Percentiles rank a stretch among this genome's conserved stretches.
Conservation (phyloP, 257 asterid genomes). For the Solanum ahanhuiri region DNA sequence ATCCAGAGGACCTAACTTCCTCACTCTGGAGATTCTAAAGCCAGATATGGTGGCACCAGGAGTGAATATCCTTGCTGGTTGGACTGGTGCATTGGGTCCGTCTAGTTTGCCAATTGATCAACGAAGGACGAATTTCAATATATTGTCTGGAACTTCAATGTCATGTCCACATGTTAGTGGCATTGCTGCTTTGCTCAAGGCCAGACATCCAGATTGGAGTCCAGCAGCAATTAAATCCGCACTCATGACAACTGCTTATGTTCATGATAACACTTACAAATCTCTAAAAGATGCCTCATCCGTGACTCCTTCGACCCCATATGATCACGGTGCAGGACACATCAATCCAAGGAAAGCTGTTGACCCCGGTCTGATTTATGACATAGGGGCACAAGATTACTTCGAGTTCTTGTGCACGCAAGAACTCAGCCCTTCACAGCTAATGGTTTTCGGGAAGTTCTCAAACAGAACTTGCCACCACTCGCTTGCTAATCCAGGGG, state of each 20-base stretch:
- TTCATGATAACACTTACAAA: constrained; percentile 49
- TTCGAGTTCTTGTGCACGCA: constrained; percentile 73
- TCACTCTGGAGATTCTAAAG: constrained; percentile 63
- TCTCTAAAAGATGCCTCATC: constrained; percentile 61
- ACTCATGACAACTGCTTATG: constrained; percentile 77
- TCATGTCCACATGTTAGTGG: constrained; percentile 97
- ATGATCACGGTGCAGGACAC: constrained; percentile 91
- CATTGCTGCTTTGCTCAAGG: constrained; percentile 68
- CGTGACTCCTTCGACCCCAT: constrained; percentile 41
- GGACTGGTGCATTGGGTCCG: constrained; percentile 77
- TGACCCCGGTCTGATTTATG: constrained; percentile 72
- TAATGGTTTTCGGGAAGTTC: constrained; percentile 51
- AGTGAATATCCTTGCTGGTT: constrained; percentile 86
- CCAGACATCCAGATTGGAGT: constrained; percentile 72
- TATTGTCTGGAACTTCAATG: constrained; percentile 91
- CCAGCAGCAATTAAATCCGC: constrained; percentile 88
- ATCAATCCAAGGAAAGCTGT: constrained; percentile 62
- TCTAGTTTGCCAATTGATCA: constrained; percentile 63
- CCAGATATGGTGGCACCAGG: constrained; percentile 92
- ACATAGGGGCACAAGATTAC: constrained; percentile 66
- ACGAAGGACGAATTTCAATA: constrained; percentile 68
- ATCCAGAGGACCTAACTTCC: constrained; percentile 77
- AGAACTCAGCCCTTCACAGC: constrained; percentile 44
- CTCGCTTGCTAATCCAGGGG: constrained; percentile 34
- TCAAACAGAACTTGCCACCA: constrained; percentile 42